These are phyloP conservation scores for Wallacemonas collosoma DNA, from an alignment of 208 protist genomes.

Conservation along the genomic window DNA sequence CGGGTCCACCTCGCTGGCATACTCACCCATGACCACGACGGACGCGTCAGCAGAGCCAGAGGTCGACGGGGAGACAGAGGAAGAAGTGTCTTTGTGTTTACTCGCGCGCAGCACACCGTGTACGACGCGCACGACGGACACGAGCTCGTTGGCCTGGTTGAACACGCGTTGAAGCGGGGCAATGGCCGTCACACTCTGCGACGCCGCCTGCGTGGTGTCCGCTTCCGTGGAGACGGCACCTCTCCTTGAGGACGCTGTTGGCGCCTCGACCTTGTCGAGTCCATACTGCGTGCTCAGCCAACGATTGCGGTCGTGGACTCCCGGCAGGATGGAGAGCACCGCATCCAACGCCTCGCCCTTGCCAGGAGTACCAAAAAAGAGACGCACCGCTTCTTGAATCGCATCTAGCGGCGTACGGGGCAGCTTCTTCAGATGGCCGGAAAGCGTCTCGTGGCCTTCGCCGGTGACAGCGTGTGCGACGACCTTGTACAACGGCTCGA, in stretches of 20 bases:
- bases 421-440: slow-evolving; percentile 39
- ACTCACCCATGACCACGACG: slow-evolving; percentile 68
- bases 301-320: slow-evolving; percentile 27
- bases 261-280: slow-evolving; percentile 11
- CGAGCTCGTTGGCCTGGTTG: slow-evolving; percentile 33
- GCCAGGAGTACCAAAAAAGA: slow-evolving; percentile 60
- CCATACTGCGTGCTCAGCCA: slow-evolving; percentile 56
- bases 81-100: neutral
- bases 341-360: slow-evolving; percentile 57
- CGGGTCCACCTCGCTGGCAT: slow-evolving; percentile 66
- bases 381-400: slow-evolving; percentile 64
- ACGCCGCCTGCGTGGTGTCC: neutral
- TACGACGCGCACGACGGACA: slow-evolving; percentile 67
- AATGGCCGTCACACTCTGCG: slow-evolving; percentile 38
- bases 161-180: slow-evolving; percentile 62
- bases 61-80: neutral
- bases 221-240: neutral
- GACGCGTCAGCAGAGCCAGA: neutral
- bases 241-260: neutral
- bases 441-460: slow-evolving; percentile 47
- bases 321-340: slow-evolving; percentile 66
- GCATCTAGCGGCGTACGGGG: slow-evolving; percentile 67
- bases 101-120: slow-evolving; percentile 43
- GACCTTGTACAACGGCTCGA: slow-evolving; percentile 99
- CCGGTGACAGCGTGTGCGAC: slow-evolving; percentile 78